A percentile compares a stretch with the other conserved stretches of the same genome.
Conservation (phyloP, 768 basidiomycete species). For the Podaxis carcinomalis region DNA sequence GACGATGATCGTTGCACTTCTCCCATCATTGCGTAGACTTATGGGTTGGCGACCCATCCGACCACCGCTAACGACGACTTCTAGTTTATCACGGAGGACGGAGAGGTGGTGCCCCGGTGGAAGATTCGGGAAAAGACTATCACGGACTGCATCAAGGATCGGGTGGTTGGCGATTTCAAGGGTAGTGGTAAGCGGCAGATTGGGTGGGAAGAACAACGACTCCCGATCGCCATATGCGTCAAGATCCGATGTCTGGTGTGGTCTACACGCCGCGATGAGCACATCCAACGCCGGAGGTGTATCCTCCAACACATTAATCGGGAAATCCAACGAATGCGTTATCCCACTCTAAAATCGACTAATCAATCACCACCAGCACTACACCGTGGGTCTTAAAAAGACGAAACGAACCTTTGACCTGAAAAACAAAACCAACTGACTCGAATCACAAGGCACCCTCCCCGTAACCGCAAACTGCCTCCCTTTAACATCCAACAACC, state of each 20-base stretch:
- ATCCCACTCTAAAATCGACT: conserved; percentile 57
- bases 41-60: conserved; percentile 53
- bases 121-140: conserved; percentile 66
- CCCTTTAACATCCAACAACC: conserved; percentile 54
- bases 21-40: conserved; percentile 54
- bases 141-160: conserved; percentile 72
- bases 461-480: conserved; percentile 64
- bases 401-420: conserved; percentile 58
- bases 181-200: conserved; percentile 67
- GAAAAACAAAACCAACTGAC: conserved; percentile 70
- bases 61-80: conserved; percentile 60
- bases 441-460: conserved; percentile 65
- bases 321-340: conserved; percentile 78
- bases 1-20: conserved; percentile 69
- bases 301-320: conserved; percentile 71
- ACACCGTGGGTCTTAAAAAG: neutral
- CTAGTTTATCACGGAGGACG: conserved; percentile 62
- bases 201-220: conserved; percentile 68
- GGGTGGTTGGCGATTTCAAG: conserved; percentile 81
- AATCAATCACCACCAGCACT: neutral
- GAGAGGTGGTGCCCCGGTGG: conserved; percentile 68
- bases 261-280: conserved; percentile 69
- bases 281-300: conserved; percentile 77
- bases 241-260: conserved; percentile 51
- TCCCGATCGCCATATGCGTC: conserved; percentile 57